Evolutionary conservation across 345 rosid genomes (phyloP), one percentile per base, ranked within the genome.

Genomic region (Erucastrum elatum): DNA sequence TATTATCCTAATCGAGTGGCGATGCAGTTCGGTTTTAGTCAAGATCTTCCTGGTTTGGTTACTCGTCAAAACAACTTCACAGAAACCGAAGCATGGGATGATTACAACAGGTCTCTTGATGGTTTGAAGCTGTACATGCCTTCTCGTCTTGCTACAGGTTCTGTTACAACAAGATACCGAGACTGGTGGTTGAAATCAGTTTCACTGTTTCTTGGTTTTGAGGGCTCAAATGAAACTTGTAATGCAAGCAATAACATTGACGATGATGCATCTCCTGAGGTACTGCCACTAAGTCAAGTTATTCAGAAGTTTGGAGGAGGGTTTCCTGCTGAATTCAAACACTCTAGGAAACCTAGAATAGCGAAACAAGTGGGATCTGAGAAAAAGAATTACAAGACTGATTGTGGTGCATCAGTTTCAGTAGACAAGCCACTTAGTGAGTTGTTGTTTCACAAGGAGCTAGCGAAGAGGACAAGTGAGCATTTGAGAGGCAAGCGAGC

Each of bases 21-120:
- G 0, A 84, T 81, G 88, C 94, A 91, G 60, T 87, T 91, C 9
- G 94, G 92, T 21, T 30, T 89, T 11, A 85, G 83, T 80, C 94
- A 88, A 68, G 90, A 87, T 79, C n/a, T 87, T 27, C 92, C 89
- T 2, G 72, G 59, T 30, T 59, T 21, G 3, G 75, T 53, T 5
- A 51, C 58, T 51, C 21, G 8, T 51, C 58, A 51, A 5, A 15
- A 2, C 8, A 51, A n/a, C 58, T 15, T n/a, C 17, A n/a, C 58
- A 51, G 21, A n/a, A 6, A 15, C n/a, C 21, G 58, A n/a, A 51
- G 58, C 58, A n/a, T 51, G 58, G 58, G 21, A 51, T n/a, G 21
- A 51, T 51, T 51, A 51, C 21, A 15, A 51, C 6, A 51, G 15
- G 58, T 15, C 58, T 51, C 17, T 51, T 51, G 58, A 3, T n/a